Evolutionary conservation across 805 yeast species (phyloP).

Genomic region (Yarrowia bubula): DNA sequence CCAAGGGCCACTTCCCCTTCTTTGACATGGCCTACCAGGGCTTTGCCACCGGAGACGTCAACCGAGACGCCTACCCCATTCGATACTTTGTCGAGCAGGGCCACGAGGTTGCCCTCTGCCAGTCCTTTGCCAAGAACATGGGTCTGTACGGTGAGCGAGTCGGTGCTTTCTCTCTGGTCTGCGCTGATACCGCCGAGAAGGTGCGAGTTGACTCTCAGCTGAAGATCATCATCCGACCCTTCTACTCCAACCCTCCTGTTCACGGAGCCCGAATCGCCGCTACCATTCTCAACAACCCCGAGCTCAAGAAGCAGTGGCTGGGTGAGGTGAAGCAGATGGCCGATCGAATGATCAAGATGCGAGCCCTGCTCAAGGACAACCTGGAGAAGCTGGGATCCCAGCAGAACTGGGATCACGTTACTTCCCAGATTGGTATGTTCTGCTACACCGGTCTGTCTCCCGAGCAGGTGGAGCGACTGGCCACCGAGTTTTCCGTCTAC

Average conservation of each 20-base stretch:
- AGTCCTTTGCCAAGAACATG: slow-evolving; percentile 93
- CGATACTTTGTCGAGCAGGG: slow-evolving; percentile 51
- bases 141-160: slow-evolving; percentile 98
- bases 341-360: slow-evolving; percentile 75
- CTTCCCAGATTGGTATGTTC: slow-evolving; percentile 92
- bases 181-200: slow-evolving; percentile 45
- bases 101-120: slow-evolving; percentile 74
- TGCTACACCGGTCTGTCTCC: slow-evolving; percentile 84
- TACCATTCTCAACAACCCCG: slow-evolving; percentile 64
- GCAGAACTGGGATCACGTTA: slow-evolving; percentile 90
- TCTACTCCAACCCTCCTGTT: slow-evolving; percentile 90
- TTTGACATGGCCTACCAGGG: slow-evolving; percentile 98
- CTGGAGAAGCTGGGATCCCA: slow-evolving; percentile 70
- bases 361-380: slow-evolving; percentile 60
- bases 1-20: slow-evolving; percentile 67
- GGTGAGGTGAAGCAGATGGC: slow-evolving; percentile 84
- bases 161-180: slow-evolving; percentile 82
- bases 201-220: slow-evolving; percentile 72
- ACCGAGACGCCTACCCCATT: slow-evolving; percentile 80
- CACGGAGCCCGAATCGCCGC: slow-evolving; percentile 93
- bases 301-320: slow-evolving; percentile 75
- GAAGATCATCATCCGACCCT: slow-evolving; percentile 71
- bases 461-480: slow-evolving; percentile 74
- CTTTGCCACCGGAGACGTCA: slow-evolving; percentile 85
- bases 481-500: slow-evolving; percentile 76